Percentiles rank a stretch among this genome's conserved stretches.
phyloP scores from a whole-genome alignment of 1,139 yeast species.

The Kazachstania sp. region DNA sequence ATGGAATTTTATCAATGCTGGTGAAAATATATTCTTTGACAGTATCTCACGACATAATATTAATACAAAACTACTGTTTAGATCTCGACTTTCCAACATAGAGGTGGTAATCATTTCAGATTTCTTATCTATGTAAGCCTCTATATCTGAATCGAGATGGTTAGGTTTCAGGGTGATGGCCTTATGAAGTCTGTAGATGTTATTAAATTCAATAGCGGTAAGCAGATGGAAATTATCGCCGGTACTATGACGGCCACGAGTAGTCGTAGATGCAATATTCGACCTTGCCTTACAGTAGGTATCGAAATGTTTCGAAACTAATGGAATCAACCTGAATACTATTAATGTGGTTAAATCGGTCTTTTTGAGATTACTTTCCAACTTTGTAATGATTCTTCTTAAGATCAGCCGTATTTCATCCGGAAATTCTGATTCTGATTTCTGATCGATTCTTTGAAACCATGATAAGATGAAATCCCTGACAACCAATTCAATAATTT shows the following conservation, averaged over 20 bases:
- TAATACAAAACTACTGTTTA: slow-evolving; percentile 41
- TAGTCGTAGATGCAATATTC: slow-evolving; percentile 21
- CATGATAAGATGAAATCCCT: slow-evolving; percentile 59
- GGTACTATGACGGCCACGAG: not conserved
- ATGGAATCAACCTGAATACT: slow-evolving; percentile 53
- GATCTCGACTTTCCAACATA: slow-evolving; percentile 45
- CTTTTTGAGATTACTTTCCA: slow-evolving; percentile 37
- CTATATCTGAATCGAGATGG: slow-evolving; percentile 39
- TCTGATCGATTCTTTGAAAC: slow-evolving; percentile 41
- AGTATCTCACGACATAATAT: slow-evolving; percentile 56
- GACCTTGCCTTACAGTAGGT: slow-evolving; percentile 50
- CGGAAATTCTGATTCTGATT: slow-evolving; percentile 40
- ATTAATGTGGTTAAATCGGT: slow-evolving; percentile 52
- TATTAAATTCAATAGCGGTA: slow-evolving; percentile 51
- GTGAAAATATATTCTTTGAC: slow-evolving; percentile 46
- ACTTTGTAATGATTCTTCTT: slow-evolving; percentile 34
- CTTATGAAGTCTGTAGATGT: slow-evolving; percentile 49
- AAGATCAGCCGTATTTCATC: slow-evolving; percentile 45
- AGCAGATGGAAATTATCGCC: slow-evolving; percentile 42
- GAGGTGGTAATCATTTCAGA: slow-evolving; percentile 42
- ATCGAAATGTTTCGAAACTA: slow-evolving; percentile 56
- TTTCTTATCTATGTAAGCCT: slow-evolving; percentile 41
- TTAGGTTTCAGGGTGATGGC: slow-evolving; percentile 42
- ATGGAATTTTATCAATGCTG: slow-evolving; percentile 47
- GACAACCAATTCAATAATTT: slow-evolving; percentile 44